Evolutionary conservation across 2,329 filamentous ascomycete species (phyloP), one percentile per base, ranked within the genome.

Genomic region (Ceratocystis papillata): DNA sequence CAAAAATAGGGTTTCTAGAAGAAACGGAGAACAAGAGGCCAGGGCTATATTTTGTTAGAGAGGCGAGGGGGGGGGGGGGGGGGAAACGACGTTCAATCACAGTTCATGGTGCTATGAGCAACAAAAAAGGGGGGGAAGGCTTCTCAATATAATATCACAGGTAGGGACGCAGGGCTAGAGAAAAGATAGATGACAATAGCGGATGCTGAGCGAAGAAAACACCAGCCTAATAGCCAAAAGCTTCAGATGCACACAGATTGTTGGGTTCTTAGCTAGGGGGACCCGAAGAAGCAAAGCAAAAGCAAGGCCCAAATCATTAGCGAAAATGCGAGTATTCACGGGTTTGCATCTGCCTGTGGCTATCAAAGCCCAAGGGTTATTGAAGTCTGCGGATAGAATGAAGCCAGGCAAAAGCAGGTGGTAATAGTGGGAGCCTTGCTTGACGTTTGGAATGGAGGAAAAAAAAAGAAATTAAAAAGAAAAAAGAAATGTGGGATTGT

Each of bases 1-100:
- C 53, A 59, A 33, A 59, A 59, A 33, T 59, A 59, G 53, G 25
- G 53, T 33, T 50, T 30, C 28, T 59, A 30, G 53, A 30, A 33
- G 20, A 59, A n/a, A 59, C 53, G 33, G 6, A 59, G 53, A 37
- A 22, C 12, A 30, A 20, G 5, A 48, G 45, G 45, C 17, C 15
- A 20, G 45, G 45, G 20, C 20, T 17, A n/a, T 25, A n/a, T 25
- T 33, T 37, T 59, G 48, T 17, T 17, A 22, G 22, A 50, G n/a
- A 50, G 46, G 10, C n/a, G n/a, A 25, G 46, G 22, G 22, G 22
- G 1, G 46, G 22, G 22, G 46, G 22, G 20, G 20, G 1, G 46
- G 20, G 20, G 22, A 15, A 53, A 25, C 46, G 20, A 6, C 22
- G 22, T 53, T 53, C 3, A 53, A 28, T 5, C 22, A 28, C 48